Evolutionary conservation across 23 red algal genomes (phyloP).

Genomic region (Pyropia haitanensis): DNA sequence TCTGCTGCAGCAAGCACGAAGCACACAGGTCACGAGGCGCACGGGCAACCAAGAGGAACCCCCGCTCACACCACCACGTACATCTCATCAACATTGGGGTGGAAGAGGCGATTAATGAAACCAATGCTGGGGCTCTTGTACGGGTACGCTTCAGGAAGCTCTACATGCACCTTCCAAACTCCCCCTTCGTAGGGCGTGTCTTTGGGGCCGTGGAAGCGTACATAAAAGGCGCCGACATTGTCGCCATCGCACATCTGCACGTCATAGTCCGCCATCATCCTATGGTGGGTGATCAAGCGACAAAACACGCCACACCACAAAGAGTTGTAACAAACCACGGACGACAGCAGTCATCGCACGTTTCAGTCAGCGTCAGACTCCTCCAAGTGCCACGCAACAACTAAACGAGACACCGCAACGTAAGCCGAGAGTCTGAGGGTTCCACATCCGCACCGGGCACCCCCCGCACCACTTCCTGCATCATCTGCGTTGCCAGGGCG

Average conservation of each 20-base stretch:
- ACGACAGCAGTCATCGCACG: not conserved
- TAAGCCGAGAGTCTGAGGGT: no score
- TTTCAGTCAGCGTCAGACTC: not conserved
- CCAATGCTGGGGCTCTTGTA: slow-evolving; percentile 99
- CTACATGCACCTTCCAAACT: slow-evolving; percentile 97
- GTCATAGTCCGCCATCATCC: slow-evolving; percentile 99
- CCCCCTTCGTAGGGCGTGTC: slow-evolving; percentile 96
- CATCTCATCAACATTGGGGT: slow-evolving; percentile 99
- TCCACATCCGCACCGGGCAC: no score
- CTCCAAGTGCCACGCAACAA: no score
- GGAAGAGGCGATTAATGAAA: slow-evolving; percentile 94
- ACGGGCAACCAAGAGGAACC: not conserved
- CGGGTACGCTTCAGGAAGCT: slow-evolving; percentile 95
- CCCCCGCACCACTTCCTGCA: no score
- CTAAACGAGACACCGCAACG: no score
- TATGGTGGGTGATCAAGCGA: slow-evolving; percentile 2
- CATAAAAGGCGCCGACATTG: slow-evolving; percentile 84
- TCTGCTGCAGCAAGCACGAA: not conserved
- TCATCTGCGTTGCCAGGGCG: no score
- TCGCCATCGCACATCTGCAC: slow-evolving; percentile 94
- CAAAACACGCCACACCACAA: not conserved
- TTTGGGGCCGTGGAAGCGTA: slow-evolving; percentile 95
- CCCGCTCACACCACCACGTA: slow-evolving; percentile 20
- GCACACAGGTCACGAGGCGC: not conserved
- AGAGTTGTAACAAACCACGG: not conserved